Evolutionary conservation across 352 stramenopile genomes (phyloP).

Genomic region (Globisporangium acanthophoron): DNA sequence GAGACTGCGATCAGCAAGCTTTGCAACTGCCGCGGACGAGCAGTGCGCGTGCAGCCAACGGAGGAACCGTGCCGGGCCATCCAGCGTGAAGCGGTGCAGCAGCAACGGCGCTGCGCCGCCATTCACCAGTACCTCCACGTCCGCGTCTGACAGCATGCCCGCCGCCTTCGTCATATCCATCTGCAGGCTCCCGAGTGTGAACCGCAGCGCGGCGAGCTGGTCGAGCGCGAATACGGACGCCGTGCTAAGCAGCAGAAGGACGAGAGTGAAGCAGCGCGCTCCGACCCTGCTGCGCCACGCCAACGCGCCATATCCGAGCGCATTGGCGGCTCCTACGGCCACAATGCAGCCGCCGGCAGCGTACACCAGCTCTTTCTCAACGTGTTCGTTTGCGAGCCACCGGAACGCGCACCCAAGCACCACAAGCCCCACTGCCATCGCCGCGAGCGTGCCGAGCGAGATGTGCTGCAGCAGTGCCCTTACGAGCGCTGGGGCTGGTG

Average conservation of each 20-base stretch:
- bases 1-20: neutral
- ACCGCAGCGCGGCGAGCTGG: slow-evolving; percentile 21
- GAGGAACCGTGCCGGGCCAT: slow-evolving; percentile 40
- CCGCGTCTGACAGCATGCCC: slow-evolving; percentile 15
- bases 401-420: slow-evolving; percentile 9
- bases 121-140: slow-evolving; percentile 30
- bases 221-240: slow-evolving; percentile 15
- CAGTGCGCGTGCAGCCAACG: slow-evolving; percentile 31
- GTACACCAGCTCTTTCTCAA: slow-evolving; percentile 9
- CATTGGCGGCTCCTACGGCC: slow-evolving; percentile 14
- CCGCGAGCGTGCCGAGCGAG: slow-evolving; percentile 13
- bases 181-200: slow-evolving; percentile 28
- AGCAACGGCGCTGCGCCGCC: slow-evolving; percentile 31
- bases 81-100: slow-evolving; percentile 42
- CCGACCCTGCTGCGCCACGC: slow-evolving; percentile 16
- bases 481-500: slow-evolving; percentile 13
- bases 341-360: neutral
- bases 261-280: slow-evolving; percentile 5
- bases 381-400: slow-evolving; percentile 3
- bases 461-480: slow-evolving; percentile 23
- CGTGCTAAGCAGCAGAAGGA: slow-evolving; percentile 14
- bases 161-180: slow-evolving; percentile 3
- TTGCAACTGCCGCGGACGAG: neutral
- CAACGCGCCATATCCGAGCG: slow-evolving; percentile 18
- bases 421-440: slow-evolving; percentile 14